Evolutionary conservation across 495 filamentous ascomycete genomes (phyloP).

Genomic region (Bacidia rubella): DNA sequence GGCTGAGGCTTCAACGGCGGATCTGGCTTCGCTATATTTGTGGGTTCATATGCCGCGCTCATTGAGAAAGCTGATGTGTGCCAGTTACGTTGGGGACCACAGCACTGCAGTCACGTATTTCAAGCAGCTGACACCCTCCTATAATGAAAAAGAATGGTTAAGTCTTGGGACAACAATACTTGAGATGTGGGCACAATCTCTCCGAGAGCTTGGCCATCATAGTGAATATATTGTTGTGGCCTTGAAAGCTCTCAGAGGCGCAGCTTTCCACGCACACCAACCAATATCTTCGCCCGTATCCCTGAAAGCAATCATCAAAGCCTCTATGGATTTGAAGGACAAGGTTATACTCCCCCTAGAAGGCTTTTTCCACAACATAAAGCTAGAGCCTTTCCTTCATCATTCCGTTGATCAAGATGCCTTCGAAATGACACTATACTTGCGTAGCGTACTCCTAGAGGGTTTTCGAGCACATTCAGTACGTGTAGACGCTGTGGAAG

Average conservation of each 20-base stretch:
- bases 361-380: conserved; percentile 58
- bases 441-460: conserved; percentile 61
- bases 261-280: neutral
- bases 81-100: conserved; percentile 52
- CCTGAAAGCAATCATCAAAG: conserved; percentile 16
- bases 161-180: conserved; percentile 70
- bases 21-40: conserved; percentile 76
- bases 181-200: conserved; percentile 70
- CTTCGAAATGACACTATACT: conserved; percentile 54
- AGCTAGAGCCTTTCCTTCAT: conserved; percentile 52
- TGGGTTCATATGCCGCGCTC: conserved; percentile 23
- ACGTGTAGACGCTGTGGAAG: conserved; percentile 46
- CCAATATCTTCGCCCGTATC: neutral
- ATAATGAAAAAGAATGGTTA: conserved; percentile 67
- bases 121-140: conserved; percentile 67
- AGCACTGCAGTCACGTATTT: conserved; percentile 65
- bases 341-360: conserved; percentile 53
- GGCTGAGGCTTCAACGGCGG: conserved; percentile 62
- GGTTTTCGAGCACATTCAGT: conserved; percentile 52
- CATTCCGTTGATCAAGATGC: conserved; percentile 65
- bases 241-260: conserved; percentile 45
- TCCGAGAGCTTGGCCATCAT: conserved; percentile 58
- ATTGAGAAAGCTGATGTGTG: neutral
- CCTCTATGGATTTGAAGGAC: conserved; percentile 46
- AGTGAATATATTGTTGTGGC: conserved; percentile 71